These are phyloP conservation scores for Backusella parvicylindrica DNA, from an alignment of 192 early-diverging fungal genomes.

Conservation along the genomic window DNA sequence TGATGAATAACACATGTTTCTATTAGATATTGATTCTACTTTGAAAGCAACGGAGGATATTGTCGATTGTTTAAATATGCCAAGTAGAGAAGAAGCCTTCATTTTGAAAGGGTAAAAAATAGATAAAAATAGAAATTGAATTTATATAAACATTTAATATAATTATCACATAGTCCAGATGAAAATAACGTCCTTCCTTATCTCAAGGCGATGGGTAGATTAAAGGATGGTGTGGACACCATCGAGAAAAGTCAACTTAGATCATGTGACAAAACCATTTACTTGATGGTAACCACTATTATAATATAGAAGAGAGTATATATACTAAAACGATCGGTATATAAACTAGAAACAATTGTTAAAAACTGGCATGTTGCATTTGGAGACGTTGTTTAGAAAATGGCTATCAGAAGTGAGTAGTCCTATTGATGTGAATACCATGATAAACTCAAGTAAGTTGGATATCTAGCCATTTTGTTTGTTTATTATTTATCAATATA, in stretches of 20 bases:
- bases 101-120: constrained; percentile 58
- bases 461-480: neutral
- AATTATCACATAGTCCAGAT: constrained; percentile 45
- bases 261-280: constrained; percentile 43
- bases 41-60: constrained; percentile 57
- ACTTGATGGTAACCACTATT: constrained; percentile 35
- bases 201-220: constrained; percentile 53
- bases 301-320: neutral
- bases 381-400: constrained; percentile 55
- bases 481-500: neutral
- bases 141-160: neutral
- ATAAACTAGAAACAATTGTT: constrained; percentile 42
- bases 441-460: constrained; percentile 19
- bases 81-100: constrained; percentile 59
- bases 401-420: constrained; percentile 41
- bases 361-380: constrained; percentile 50
- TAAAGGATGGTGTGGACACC: constrained; percentile 47
- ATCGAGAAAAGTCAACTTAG: constrained; percentile 27
- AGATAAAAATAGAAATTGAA: neutral
- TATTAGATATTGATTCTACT: constrained; percentile 64
- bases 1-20: neutral
- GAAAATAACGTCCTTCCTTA: constrained; percentile 55
- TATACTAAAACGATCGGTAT: neutral
- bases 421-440: constrained; percentile 36
- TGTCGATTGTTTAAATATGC: constrained; percentile 65